phyloP scores from a whole-genome alignment of 805 yeast species.

The Lipomyces yamanashiensis region DNA sequence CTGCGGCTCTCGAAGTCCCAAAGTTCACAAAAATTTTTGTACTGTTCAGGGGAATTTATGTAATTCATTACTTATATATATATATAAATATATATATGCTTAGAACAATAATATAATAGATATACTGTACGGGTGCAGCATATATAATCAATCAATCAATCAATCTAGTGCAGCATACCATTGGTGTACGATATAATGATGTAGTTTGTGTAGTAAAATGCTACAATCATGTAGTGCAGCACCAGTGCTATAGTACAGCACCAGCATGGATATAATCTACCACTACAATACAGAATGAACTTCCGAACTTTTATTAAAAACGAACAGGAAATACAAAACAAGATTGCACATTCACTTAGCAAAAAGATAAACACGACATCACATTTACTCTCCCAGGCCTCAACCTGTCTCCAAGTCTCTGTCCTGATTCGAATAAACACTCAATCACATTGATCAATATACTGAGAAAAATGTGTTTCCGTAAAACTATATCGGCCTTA shows the following conservation, averaged over 20 bases:
- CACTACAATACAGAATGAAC: not conserved
- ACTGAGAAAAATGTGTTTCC: not conserved
- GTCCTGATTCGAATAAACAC: not conserved
- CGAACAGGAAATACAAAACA: conserved; percentile 12
- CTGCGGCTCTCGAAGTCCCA: not conserved
- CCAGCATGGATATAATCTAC: not conserved
- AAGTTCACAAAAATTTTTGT: conserved; percentile 1
- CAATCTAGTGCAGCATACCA: no score
- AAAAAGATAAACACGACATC: not conserved
- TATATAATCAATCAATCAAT: no score
- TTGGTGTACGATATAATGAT: no score
- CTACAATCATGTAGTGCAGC: no score
- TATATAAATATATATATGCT: no score
- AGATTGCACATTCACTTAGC: conserved; percentile 6
- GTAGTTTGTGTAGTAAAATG: no score
- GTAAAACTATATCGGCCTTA: conserved; percentile 8
- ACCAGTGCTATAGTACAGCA: no score
- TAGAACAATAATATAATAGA: not conserved
- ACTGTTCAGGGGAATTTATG: not conserved
- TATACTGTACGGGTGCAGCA: not conserved
- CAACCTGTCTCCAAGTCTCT: not conserved
- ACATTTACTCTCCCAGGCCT: not conserved
- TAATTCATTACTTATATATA: not conserved
- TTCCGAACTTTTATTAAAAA: conserved; percentile 8
- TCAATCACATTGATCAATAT: not conserved